A percentile compares a stretch with the other conserved stretches of the same genome.
phyloP scores from a whole-genome alignment of 495 filamentous ascomycete species.

The Sordaria brevicollis region DNA sequence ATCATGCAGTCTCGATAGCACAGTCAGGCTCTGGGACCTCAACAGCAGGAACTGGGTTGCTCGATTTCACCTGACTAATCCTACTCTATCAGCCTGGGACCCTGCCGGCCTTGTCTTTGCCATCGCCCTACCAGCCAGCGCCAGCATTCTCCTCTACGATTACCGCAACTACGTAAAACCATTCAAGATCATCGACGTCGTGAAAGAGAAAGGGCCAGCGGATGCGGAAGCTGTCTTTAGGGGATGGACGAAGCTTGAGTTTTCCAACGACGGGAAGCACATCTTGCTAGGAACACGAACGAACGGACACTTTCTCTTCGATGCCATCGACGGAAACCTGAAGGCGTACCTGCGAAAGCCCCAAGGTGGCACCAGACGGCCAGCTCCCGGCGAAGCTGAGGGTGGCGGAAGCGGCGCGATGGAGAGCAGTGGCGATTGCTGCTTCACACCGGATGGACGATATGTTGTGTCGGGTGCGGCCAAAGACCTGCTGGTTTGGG shows the following conservation, averaged over 20 bases:
- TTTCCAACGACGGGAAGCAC: slow-evolving; percentile 87
- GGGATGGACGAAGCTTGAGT: slow-evolving; percentile 79
- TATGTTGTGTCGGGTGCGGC: slow-evolving; percentile 74
- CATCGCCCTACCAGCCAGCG: slow-evolving; percentile 68
- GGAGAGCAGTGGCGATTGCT: slow-evolving; percentile 65
- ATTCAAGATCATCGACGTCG: slow-evolving; percentile 74
- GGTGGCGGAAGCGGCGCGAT: slow-evolving; percentile 19
- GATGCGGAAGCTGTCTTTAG: slow-evolving; percentile 32
- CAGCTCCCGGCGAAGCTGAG: slow-evolving; percentile 36
- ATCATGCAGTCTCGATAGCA: slow-evolving; percentile 80
- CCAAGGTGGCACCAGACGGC: slow-evolving; percentile 29
- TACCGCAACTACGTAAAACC: slow-evolving; percentile 89
- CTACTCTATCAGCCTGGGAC: slow-evolving; percentile 81
- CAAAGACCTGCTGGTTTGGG: slow-evolving; percentile 71
- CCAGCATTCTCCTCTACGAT: slow-evolving; percentile 80
- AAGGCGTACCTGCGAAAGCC: slow-evolving; percentile 50
- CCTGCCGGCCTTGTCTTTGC: slow-evolving; percentile 83
- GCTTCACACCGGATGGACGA: slow-evolving; percentile 78
- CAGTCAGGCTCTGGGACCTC: slow-evolving; percentile 78
- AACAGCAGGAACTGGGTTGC: slow-evolving; percentile 63
- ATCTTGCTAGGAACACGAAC: slow-evolving; percentile 73
- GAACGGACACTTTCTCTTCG: slow-evolving; percentile 74
- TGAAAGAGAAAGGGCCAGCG: slow-evolving; percentile 28
- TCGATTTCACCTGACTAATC: slow-evolving; percentile 61
- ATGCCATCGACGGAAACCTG: slow-evolving; percentile 74